Evolutionary conservation across 176 grass and related monocot species (phyloP).

Genomic region (Oryza rufipogon): DNA sequence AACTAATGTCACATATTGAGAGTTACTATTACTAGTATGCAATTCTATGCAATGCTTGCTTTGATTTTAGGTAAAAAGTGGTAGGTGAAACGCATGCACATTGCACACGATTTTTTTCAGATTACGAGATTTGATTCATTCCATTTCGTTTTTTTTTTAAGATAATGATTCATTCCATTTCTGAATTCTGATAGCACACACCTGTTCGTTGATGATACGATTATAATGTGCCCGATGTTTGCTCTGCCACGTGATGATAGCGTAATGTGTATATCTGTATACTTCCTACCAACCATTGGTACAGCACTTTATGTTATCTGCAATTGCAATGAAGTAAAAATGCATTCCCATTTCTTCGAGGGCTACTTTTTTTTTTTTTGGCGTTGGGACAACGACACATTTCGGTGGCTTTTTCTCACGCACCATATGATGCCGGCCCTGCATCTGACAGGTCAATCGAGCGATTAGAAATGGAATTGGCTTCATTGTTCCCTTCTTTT

Average conservation of each 20-base stretch:
- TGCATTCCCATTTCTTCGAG: neutral
- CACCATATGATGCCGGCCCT: neutral
- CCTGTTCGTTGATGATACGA: neutral
- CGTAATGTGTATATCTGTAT: neutral
- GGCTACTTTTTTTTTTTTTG: neutral
- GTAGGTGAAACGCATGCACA: neutral
- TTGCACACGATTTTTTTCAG: neutral
- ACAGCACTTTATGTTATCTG: neutral
- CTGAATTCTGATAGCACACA: too few relatives aligned
- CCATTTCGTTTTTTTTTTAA: too few relatives aligned
- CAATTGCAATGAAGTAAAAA: neutral
- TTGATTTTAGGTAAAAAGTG: neutral
- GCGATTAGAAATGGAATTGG: neutral
- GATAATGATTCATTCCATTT: too few relatives aligned
- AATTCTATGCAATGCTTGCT: neutral
- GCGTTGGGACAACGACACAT: neutral
- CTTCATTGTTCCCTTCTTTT: neutral
- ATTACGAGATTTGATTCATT: too few relatives aligned
- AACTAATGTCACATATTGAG: too few relatives aligned
- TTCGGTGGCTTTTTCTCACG: neutral
- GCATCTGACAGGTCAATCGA: slow-evolving; percentile 14
- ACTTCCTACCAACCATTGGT: slow-evolving; percentile 19
- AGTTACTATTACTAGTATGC: neutral
- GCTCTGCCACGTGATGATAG: neutral
- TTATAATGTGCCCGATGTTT: neutral